phyloP scores from a whole-genome alignment of 1,284 basidiomycete species.

The Butyriboletus appendiculatus region DNA sequence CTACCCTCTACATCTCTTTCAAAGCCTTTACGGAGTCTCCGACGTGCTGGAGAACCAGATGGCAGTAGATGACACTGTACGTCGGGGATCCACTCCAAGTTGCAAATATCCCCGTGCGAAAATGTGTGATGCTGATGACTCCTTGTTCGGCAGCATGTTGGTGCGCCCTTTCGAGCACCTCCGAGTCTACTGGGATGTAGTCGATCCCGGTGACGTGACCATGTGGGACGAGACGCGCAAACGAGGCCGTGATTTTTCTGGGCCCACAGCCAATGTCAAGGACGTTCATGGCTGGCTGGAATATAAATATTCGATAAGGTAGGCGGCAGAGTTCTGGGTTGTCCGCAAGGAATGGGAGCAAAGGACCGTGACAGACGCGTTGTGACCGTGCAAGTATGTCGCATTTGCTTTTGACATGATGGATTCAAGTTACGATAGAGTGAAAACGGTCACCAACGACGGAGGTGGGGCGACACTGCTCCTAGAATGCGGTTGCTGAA shows the following conservation, averaged over 20 bases:
- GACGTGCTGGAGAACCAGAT: constrained; percentile 45
- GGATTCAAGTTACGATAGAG: not conserved
- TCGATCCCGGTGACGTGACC: constrained; percentile 47
- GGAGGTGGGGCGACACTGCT: too few species aligned
- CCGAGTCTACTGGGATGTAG: constrained; percentile 11
- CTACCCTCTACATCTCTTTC: constrained; percentile 43
- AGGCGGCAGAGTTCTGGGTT: constrained; percentile 43
- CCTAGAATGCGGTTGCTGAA: too few species aligned
- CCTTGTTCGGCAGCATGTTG: constrained; percentile 27
- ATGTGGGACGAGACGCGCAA: constrained; percentile 41
- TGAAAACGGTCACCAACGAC: too few species aligned
- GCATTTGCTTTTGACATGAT: constrained; percentile 11
- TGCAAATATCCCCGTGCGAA: constrained; percentile 32
- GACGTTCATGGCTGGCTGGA: constrained; percentile 42
- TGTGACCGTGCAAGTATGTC: constrained; percentile 36
- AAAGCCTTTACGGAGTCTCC: constrained; percentile 37
- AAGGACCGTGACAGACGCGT: constrained; percentile 41
- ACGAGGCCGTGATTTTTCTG: constrained; percentile 44
- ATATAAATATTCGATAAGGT: constrained; percentile 41
- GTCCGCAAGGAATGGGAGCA: constrained; percentile 45
- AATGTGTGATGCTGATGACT: constrained; percentile 36
- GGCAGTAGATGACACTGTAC: constrained; percentile 44
- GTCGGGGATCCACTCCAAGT: constrained; percentile 27
- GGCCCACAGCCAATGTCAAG: constrained; percentile 51
- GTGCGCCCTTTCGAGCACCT: constrained; percentile 31